phyloP scores from a whole-genome alignment of 768 basidiomycete species.

The Psilocybe azurescens region DNA sequence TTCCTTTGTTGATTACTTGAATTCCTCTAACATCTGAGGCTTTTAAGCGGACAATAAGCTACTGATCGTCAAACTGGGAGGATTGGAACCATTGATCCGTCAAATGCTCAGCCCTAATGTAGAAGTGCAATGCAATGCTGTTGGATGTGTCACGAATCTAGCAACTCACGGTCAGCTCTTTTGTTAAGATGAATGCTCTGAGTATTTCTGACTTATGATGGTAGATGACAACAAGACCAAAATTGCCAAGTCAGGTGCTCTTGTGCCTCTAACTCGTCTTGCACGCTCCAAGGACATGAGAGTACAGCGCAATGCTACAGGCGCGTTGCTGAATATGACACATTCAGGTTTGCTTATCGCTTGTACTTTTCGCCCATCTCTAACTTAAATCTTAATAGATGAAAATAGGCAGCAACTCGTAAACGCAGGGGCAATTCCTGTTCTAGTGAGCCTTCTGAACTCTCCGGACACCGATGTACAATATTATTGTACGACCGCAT shows the following conservation, averaged over 20 bases:
- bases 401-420: conserved; percentile 99
- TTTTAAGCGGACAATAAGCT: conserved; percentile 94
- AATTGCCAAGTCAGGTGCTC: conserved; percentile 99
- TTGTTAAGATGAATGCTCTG: neutral
- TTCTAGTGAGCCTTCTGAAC: conserved; percentile 92
- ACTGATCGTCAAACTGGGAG: conserved; percentile 96
- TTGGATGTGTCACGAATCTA: conserved; percentile 98
- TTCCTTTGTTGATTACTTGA: conserved; percentile 21
- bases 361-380: conserved; percentile 7
- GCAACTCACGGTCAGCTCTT: conserved; percentile 88
- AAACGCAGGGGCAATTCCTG: conserved; percentile 97
- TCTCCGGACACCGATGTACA: conserved; percentile 99
- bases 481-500: conserved; percentile 98
- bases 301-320: conserved; percentile 98
- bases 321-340: conserved; percentile 98
- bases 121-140: conserved; percentile 99
- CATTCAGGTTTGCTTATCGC: conserved; percentile 79
- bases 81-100: conserved; percentile 95
- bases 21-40: neutral
- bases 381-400: conserved; percentile 55
- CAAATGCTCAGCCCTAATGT: conserved; percentile 99
- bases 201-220: neutral
- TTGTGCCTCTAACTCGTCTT: conserved; percentile 94
- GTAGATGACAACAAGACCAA: conserved; percentile 99
- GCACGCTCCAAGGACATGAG: conserved; percentile 99